Percentiles rank a stretch among this genome's conserved stretches.
phyloP scores from a whole-genome alignment of 805 yeast genomes.

The Starmerella roubikii region DNA sequence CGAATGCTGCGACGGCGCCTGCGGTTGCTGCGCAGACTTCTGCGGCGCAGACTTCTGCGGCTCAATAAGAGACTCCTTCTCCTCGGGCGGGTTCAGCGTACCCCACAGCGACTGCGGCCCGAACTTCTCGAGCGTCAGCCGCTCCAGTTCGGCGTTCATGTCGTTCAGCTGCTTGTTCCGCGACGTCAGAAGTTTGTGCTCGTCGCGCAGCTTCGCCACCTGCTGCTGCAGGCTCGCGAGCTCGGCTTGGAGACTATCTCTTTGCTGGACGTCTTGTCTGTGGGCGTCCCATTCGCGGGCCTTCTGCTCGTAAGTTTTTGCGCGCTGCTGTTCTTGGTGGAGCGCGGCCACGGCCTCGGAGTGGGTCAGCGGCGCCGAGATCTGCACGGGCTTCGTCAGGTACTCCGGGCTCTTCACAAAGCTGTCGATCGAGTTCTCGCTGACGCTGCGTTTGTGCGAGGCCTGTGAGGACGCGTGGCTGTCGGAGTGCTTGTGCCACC shows the following conservation, averaged over 20 bases:
- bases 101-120: conserved; percentile 19
- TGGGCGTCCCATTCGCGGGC: background rate
- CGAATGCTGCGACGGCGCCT: background rate
- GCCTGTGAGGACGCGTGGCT: conserved; percentile 1
- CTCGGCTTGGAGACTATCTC: conserved; percentile 21
- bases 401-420: background rate
- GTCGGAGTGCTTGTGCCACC: conserved; percentile 5
- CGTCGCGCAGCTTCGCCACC: conserved; percentile 23
- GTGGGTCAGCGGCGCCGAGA: background rate
- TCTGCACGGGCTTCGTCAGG: background rate
- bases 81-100: conserved; percentile 7
- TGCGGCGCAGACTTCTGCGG: background rate
- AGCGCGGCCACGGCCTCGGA: conserved; percentile 13
- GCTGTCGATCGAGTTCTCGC: conserved; percentile 9
- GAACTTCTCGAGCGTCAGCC: conserved; percentile 26
- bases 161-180: conserved; percentile 28
- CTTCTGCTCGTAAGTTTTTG: conserved; percentile 2
- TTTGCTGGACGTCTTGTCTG: background rate
- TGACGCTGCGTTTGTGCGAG: conserved; percentile 18
- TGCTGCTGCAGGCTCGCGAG: conserved; percentile 20
- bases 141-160: conserved; percentile 27
- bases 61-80: background rate
- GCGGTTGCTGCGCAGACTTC: background rate
- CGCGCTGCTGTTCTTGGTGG: conserved; percentile 21
- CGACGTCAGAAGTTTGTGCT: conserved; percentile 23